Percentiles rank a stretch among this genome's conserved stretches.
These are phyloP conservation scores for Conticribra guillardii DNA, from an alignment of 108 stramenopile species.

Conservation along the genomic window DNA sequence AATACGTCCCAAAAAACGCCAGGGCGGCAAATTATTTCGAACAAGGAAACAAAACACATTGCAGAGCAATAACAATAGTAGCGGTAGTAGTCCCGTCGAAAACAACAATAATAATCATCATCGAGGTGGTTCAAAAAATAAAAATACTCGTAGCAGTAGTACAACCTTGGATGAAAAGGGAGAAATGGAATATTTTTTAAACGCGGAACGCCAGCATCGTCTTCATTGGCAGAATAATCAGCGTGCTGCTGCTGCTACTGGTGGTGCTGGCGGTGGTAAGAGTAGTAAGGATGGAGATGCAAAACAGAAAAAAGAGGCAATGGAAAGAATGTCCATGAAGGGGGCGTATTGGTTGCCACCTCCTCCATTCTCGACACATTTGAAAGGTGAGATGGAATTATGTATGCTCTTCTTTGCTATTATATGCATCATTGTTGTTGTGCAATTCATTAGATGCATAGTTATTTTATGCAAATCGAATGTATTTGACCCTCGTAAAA, in stretches of 20 bases:
- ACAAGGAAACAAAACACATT: not conserved
- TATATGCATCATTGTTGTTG: too few relatives aligned
- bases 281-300: not conserved
- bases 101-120: too few relatives aligned
- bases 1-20: slow-evolving; percentile 23
- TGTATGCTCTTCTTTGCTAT: too few relatives aligned
- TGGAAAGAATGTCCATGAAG: too few relatives aligned
- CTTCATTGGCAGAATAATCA: slow-evolving; percentile 10
- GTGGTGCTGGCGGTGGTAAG: not conserved
- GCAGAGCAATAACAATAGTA: too few relatives aligned
- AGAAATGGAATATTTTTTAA: slow-evolving; percentile 35
- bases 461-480: too few relatives aligned
- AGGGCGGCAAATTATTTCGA: slow-evolving; percentile 22
- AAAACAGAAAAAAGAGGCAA: not conserved
- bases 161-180: slow-evolving; percentile 37
- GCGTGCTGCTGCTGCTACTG: not conserved
- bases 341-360: slow-evolving; percentile 50
- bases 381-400: not conserved
- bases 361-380: slow-evolving; percentile 49
- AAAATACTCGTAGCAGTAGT: too few relatives aligned
- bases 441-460: too few relatives aligned
- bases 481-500: too few relatives aligned
- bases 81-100: too few relatives aligned
- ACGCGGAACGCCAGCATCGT: slow-evolving; percentile 15
- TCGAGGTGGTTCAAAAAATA: too few relatives aligned